Percentiles rank a stretch among this genome's conserved stretches.
These are phyloP conservation scores for Dianthus caryophyllus DNA, from an alignment of 148 eudicot genomes.

Conservation along the genomic window DNA sequence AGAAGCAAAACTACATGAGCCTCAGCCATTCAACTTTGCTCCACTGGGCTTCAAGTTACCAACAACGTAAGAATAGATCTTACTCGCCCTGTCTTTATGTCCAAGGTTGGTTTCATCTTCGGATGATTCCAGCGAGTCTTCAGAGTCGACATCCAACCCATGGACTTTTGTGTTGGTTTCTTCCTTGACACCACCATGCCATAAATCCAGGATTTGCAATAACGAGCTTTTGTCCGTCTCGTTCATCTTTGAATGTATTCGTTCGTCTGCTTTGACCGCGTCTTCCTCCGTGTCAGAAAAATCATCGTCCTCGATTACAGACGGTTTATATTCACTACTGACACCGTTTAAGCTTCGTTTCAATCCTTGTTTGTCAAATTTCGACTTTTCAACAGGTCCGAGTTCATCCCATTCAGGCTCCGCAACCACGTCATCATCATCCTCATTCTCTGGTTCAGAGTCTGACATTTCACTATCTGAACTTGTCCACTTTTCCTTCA, in stretches of 20 bases:
- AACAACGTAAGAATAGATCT: slow-evolving; percentile 54
- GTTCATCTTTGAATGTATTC: slow-evolving; percentile 19
- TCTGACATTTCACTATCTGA: slow-evolving; percentile 29
- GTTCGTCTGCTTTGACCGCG: slow-evolving; percentile 33
- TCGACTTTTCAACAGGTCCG: slow-evolving; percentile 47
- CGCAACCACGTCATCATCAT: too few species aligned
- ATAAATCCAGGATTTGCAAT: slow-evolving; percentile 58
- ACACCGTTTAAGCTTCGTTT: slow-evolving; percentile 4
- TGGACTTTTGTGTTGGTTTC: slow-evolving; percentile 23
- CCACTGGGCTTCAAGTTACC: slow-evolving; percentile 67
- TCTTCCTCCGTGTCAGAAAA: slow-evolving; percentile 48
- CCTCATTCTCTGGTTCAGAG: slow-evolving; percentile 27
- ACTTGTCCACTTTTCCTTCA: slow-evolving; percentile 17
- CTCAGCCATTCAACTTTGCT: too few species aligned
- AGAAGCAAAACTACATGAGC: too few species aligned
- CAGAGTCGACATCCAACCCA: slow-evolving; percentile 11
- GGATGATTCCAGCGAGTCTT: slow-evolving; percentile 16
- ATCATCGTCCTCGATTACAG: slow-evolving; percentile 40
- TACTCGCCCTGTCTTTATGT: slow-evolving; percentile 28
- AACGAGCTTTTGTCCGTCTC: slow-evolving; percentile 59
- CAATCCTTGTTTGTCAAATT: slow-evolving; percentile 23
- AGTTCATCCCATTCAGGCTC: slow-evolving; percentile 79
- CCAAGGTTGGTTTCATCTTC: slow-evolving; percentile 20
- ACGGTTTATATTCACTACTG: slow-evolving; percentile 36
- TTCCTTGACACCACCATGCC: slow-evolving; percentile 41